phyloP scores from a whole-genome alignment of 495 filamentous ascomycete species.

The Talaromyces nanjingensis region DNA sequence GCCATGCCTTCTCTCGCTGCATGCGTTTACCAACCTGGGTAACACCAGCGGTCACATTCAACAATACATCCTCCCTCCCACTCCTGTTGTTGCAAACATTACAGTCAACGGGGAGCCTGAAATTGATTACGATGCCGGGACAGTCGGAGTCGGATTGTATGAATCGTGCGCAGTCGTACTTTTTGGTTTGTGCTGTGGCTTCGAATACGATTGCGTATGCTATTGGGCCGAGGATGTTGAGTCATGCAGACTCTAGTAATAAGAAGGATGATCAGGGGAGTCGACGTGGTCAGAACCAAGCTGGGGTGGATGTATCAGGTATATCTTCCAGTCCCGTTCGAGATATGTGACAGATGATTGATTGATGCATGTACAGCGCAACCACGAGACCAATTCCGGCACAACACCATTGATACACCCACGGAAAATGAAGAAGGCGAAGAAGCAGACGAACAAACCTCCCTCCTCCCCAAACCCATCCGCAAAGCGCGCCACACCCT shows the following conservation, averaged over 20 bases:
- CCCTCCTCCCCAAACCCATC: constrained; percentile 34
- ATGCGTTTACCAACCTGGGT: constrained; percentile 60
- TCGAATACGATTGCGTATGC: constrained; percentile 58
- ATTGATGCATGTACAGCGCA: neutral
- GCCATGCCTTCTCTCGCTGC: constrained; percentile 30
- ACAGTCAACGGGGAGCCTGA: constrained; percentile 56
- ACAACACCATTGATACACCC: neutral
- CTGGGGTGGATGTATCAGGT: neutral
- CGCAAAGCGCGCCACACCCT: constrained; percentile 17
- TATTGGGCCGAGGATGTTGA: constrained; percentile 49
- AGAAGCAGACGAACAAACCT: constrained; percentile 39
- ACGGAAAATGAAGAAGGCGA: constrained; percentile 15
- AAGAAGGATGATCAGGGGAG: constrained; percentile 15
- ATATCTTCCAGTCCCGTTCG: neutral
- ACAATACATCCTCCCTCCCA: constrained; percentile 69
- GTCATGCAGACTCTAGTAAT: constrained; percentile 22
- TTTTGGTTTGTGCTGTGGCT: constrained; percentile 59
- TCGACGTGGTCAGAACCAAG: neutral
- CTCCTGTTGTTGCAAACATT: constrained; percentile 61
- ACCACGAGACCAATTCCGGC: neutral
- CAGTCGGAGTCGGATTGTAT: constrained; percentile 46
- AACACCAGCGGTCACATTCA: constrained; percentile 62
- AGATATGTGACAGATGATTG: neutral
- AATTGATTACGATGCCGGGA: constrained; percentile 40
- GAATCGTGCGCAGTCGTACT: constrained; percentile 62